Evolutionary conservation across 495 filamentous ascomycete genomes (phyloP).

Genomic region (Daldinia concentrica): DNA sequence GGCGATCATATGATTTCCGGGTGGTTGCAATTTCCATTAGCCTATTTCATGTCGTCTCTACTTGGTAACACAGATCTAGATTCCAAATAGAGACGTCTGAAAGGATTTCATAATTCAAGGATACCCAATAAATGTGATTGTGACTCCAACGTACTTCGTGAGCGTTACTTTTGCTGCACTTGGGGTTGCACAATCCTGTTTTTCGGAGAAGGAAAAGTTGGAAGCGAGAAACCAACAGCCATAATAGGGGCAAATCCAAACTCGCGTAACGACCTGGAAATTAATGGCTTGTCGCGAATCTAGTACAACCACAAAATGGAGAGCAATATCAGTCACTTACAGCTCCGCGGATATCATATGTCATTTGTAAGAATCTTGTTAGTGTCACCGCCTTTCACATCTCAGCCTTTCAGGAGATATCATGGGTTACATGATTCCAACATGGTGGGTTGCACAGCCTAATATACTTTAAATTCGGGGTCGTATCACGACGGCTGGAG

Average conservation of each 20-base stretch:
- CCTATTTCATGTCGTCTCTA: no score
- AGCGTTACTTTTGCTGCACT: no score
- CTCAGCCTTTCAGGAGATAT: not conserved
- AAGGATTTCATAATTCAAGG: no score
- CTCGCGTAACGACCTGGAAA: not conserved
- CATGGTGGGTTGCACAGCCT: not conserved
- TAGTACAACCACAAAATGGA: not conserved
- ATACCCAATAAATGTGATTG: no score
- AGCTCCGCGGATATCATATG: not conserved
- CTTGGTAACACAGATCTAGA: no score
- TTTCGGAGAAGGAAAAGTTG: no score
- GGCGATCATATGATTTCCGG: no score
- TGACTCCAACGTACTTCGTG: no score
- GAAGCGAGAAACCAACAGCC: no score
- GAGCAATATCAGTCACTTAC: not conserved
- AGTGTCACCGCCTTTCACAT: conserved; percentile 3
- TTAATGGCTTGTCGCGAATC: not conserved
- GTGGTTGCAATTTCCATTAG: no score
- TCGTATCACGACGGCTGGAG: not conserved
- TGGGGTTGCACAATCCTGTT: no score
- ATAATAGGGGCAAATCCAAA: not conserved
- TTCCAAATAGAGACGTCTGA: no score
- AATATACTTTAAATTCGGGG: not conserved
- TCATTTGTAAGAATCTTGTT: not conserved
- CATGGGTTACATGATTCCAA: not conserved